These are phyloP conservation scores for Wakefieldia striispora DNA, from an alignment of 768 basidiomycete genomes.

Conservation along the genomic window DNA sequence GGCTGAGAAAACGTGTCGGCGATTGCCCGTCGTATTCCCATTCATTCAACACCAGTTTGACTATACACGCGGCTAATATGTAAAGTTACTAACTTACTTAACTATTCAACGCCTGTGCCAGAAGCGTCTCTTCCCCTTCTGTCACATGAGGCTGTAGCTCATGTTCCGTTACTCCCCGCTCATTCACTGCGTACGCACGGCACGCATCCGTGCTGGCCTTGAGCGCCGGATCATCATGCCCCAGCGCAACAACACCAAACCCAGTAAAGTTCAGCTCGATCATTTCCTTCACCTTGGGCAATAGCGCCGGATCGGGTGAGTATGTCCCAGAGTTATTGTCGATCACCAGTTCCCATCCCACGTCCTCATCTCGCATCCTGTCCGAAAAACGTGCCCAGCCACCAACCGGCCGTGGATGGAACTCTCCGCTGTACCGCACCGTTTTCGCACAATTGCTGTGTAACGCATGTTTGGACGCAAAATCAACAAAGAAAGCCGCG, in stretches of 20 bases:
- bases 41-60: constrained; percentile 8
- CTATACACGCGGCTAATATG: not conserved
- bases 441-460: constrained; percentile 68
- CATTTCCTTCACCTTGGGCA: constrained; percentile 59
- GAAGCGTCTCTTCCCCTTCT: constrained; percentile 55
- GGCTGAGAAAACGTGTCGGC: constrained; percentile 38
- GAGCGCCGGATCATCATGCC: constrained; percentile 54
- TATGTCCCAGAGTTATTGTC: constrained; percentile 90
- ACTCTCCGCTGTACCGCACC: constrained; percentile 77
- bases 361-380: constrained; percentile 47
- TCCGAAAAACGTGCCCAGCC: constrained; percentile 69
- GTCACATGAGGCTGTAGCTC: constrained; percentile 63
- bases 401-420: constrained; percentile 68
- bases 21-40: constrained; percentile 27
- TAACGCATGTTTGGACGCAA: constrained; percentile 83
- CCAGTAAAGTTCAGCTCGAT: constrained; percentile 75
- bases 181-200: constrained; percentile 58
- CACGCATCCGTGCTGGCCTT: constrained; percentile 63
- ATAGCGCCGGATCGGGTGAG: constrained; percentile 61
- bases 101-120: constrained; percentile 23
- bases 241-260: constrained; percentile 52
- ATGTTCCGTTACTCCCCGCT: constrained; percentile 56
- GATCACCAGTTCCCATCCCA: constrained; percentile 78
- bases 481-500: constrained; percentile 83
- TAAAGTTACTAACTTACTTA: not conserved